phyloP scores from a whole-genome alignment of 306 rosid species.

The Castanea mollissima region DNA sequence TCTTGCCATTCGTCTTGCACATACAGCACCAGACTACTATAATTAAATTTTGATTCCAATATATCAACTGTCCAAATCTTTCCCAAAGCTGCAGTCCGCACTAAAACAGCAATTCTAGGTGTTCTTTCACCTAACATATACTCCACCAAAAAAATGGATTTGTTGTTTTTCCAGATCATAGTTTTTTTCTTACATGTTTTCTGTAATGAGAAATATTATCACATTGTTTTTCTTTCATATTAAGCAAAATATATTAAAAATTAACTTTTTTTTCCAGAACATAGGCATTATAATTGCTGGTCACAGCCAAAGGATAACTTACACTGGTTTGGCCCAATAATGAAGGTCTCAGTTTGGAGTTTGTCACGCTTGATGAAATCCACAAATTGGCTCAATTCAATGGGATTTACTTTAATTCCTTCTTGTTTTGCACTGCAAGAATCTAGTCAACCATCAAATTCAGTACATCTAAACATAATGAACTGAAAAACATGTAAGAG shows the following conservation, averaged over 20 bases:
- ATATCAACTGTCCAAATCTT: too few species aligned
- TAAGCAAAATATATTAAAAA: background rate
- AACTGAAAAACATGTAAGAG: background rate
- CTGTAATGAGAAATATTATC: background rate
- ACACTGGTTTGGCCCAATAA: conserved; percentile 56
- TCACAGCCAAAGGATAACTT: conserved; percentile 23
- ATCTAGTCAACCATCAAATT: conserved; percentile 24
- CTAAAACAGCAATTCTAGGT: too few species aligned
- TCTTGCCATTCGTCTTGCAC: too few species aligned
- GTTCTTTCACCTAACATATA: too few species aligned
- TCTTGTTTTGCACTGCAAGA: conserved; percentile 64
- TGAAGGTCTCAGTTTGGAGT: conserved; percentile 56
- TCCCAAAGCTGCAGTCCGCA: too few species aligned
- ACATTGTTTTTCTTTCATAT: background rate
- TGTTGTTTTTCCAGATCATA: too few species aligned
- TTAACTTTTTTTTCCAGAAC: background rate
- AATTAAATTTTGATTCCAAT: too few species aligned
- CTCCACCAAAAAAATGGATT: too few species aligned
- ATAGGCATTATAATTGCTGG: conserved; percentile 7
- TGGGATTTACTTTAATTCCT: conserved; percentile 51
- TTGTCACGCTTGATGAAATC: conserved; percentile 50
- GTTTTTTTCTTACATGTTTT: too few species aligned
- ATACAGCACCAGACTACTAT: too few species aligned
- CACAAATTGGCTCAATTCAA: conserved; percentile 42
- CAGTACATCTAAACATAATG: conserved; percentile 23